These are phyloP conservation scores for Suillus spraguei DNA, from an alignment of 768 basidiomycete species.

Conservation along the genomic window DNA sequence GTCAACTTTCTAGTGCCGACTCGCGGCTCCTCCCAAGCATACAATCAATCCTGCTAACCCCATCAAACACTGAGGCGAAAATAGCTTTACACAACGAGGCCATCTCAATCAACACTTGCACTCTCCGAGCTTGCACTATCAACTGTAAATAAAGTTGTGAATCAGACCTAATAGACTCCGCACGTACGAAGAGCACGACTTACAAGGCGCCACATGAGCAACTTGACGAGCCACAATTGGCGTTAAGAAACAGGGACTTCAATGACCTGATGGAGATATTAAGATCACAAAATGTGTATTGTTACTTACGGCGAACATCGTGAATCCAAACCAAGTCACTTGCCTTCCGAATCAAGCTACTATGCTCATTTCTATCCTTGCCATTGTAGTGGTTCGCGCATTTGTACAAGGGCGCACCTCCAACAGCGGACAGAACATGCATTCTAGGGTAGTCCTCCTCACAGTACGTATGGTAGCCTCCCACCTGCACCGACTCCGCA, in stretches of 20 bases:
- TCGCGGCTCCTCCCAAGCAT: too few relatives aligned
- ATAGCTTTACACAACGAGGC: not conserved
- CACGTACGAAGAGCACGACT: not conserved
- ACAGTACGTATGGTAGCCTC: slow-evolving; percentile 50
- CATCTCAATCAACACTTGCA: not conserved
- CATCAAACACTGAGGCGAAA: too few relatives aligned
- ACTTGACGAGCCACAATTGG: not conserved
- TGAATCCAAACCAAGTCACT: too few relatives aligned
- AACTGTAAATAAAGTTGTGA: not conserved
- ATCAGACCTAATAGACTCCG: not conserved
- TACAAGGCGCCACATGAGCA: not conserved
- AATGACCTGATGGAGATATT: not conserved
- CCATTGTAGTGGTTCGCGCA: slow-evolving; percentile 51
- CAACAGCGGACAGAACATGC: slow-evolving; percentile 72
- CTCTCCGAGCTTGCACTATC: not conserved
- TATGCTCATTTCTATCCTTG: slow-evolving; percentile 43
- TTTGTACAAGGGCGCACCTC: slow-evolving; percentile 74
- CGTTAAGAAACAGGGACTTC: not conserved
- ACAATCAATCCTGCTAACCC: too few relatives aligned
- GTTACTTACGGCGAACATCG: not conserved
- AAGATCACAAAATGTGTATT: not conserved
- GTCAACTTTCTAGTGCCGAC: too few relatives aligned
- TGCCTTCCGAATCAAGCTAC: too few relatives aligned
- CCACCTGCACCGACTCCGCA: not conserved
- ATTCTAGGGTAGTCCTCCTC: slow-evolving; percentile 68